phyloP scores from a whole-genome alignment of 2,329 filamentous ascomycete species.

The Penicillium sp. region DNA sequence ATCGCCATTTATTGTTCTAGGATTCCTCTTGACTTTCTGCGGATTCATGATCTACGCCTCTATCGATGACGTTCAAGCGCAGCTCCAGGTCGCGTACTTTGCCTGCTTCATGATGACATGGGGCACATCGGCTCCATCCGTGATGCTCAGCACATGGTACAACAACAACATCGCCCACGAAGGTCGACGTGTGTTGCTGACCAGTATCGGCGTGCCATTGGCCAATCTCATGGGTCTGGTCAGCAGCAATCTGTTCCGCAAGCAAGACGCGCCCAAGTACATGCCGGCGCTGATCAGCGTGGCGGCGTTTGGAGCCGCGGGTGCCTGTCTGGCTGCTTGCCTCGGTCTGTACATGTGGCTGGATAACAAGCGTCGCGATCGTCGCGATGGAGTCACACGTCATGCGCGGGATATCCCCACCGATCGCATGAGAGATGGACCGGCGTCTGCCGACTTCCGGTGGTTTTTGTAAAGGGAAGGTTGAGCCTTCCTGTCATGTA shows the following conservation, averaged over 20 bases:
- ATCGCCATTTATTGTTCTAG: constrained; percentile 73
- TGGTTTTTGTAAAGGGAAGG: constrained; percentile 51
- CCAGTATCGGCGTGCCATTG: constrained; percentile 70
- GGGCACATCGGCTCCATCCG: constrained; percentile 73
- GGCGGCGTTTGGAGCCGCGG: constrained; percentile 54
- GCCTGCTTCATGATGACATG: constrained; percentile 82
- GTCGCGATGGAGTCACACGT: constrained; percentile 56
- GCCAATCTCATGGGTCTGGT: constrained; percentile 78
- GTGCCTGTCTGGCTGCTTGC: constrained; percentile 56
- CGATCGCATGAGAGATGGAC: constrained; percentile 57
- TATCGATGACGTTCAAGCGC: constrained; percentile 61
- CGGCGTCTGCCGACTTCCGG: constrained; percentile 55
- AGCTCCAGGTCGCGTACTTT: constrained; percentile 70
- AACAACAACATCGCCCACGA: constrained; percentile 84
- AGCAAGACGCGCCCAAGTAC: constrained; percentile 66
- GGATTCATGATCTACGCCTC: constrained; percentile 79
- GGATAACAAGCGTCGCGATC: constrained; percentile 65
- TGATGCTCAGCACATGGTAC: constrained; percentile 69
- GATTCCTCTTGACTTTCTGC: constrained; percentile 71
- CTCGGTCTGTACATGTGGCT: constrained; percentile 65
- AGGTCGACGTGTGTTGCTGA: constrained; percentile 68
- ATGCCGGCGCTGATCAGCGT: constrained; percentile 65
- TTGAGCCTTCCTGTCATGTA: neutral
- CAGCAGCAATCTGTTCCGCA: constrained; percentile 66
- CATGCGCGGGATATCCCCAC: constrained; percentile 61